Percentiles rank a stretch among this genome's conserved stretches.
phyloP scores from a whole-genome alignment of 1,284 basidiomycete genomes.

The Cryptococcus wingfieldii region DNA sequence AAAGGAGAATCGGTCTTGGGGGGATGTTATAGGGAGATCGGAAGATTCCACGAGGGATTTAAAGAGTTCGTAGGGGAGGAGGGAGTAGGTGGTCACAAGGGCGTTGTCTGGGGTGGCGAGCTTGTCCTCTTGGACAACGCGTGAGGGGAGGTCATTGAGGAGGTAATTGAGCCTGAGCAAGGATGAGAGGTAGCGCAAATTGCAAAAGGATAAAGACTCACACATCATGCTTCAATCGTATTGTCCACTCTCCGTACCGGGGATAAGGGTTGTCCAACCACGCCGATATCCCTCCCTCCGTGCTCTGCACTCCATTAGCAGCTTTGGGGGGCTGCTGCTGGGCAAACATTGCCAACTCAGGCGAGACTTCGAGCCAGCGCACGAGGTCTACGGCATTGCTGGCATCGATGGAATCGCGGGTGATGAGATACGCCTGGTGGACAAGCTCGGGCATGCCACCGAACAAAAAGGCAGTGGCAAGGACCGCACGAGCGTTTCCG shows the following conservation, averaged over 20 bases:
- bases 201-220: slow-evolving; percentile 13
- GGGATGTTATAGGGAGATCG: slow-evolving; percentile 51
- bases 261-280: slow-evolving; percentile 14
- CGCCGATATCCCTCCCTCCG: slow-evolving; percentile 1
- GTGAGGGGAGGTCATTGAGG: slow-evolving; percentile 63
- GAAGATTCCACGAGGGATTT: slow-evolving; percentile 41
- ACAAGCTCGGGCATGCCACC: slow-evolving; percentile 79
- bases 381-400: slow-evolving; percentile 71
- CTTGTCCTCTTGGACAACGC: not conserved
- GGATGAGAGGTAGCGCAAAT: slow-evolving; percentile 53
- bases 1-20: slow-evolving; percentile 80
- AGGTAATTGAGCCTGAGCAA: slow-evolving; percentile 73
- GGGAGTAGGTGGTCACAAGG: slow-evolving; percentile 44
- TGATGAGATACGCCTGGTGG: slow-evolving; percentile 69
- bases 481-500: slow-evolving; percentile 71
- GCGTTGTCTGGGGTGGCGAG: slow-evolving; percentile 15
- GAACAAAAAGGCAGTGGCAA: slow-evolving; percentile 73
- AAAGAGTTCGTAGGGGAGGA: slow-evolving; percentile 46
- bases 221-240: slow-evolving; percentile 34
- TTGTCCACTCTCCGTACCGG: slow-evolving; percentile 38
- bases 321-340: not conserved
- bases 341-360: slow-evolving; percentile 5
- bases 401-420: slow-evolving; percentile 65
- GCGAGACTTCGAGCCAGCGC: slow-evolving; percentile 53
- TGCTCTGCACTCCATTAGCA: not conserved